phyloP scores from a whole-genome alignment of 1,284 basidiomycete species.

The Apiotrichum veenhuisii region DNA sequence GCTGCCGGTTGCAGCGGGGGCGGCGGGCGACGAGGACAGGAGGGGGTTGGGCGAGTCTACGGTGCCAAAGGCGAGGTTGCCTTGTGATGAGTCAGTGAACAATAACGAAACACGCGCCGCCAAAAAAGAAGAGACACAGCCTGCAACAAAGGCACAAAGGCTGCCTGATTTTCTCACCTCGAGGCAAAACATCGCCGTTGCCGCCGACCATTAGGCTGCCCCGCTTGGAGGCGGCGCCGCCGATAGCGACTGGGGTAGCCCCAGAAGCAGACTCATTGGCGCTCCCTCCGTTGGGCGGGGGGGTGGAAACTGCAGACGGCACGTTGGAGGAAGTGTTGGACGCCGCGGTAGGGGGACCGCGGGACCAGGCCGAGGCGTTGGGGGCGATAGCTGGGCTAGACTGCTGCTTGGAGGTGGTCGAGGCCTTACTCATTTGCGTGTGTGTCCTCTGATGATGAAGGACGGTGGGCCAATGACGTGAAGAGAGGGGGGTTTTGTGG shows the following conservation, averaged over 20 bases:
- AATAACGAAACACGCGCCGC: not conserved
- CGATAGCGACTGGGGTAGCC: constrained; percentile 29
- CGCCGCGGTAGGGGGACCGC: constrained; percentile 37
- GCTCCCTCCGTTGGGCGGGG: constrained; percentile 31
- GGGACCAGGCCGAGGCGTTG: constrained; percentile 36
- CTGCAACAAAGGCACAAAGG: not conserved
- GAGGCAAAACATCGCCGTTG: constrained; percentile 35
- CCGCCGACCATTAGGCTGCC: constrained; percentile 45
- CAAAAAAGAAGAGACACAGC: not conserved
- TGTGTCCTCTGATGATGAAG: constrained; percentile 10
- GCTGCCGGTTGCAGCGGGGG: constrained; percentile 46
- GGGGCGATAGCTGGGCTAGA: constrained; percentile 24
- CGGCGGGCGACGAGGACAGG: constrained; percentile 50
- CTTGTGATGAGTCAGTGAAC: constrained; percentile 17
- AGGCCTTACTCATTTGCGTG: constrained; percentile 39
- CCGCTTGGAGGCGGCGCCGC: constrained; percentile 35
- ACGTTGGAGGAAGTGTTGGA: constrained; percentile 29
- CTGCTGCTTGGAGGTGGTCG: constrained; percentile 22
- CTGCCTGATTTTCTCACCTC: constrained; percentile 23
- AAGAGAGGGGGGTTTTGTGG: not conserved
- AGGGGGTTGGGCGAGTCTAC: constrained; percentile 58
- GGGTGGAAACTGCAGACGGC: constrained; percentile 24
- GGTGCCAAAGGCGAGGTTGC: constrained; percentile 66
- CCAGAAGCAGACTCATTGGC: constrained; percentile 22
- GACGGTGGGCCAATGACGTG: constrained; percentile 5